phyloP scores from a whole-genome alignment of 768 basidiomycete genomes.

The Leccinum disarticulatum region DNA sequence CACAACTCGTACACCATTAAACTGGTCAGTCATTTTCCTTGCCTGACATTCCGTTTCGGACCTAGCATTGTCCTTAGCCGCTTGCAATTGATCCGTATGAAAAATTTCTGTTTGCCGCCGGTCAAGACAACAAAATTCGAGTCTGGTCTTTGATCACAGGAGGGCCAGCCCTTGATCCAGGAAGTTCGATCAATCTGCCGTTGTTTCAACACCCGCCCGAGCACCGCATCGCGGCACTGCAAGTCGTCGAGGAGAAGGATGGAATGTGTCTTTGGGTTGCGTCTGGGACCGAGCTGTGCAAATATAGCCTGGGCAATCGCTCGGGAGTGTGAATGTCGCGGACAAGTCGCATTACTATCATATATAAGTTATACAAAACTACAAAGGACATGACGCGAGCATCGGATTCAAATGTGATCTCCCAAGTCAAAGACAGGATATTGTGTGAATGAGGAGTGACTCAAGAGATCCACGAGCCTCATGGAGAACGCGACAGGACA shows the following conservation, averaged over 20 bases:
- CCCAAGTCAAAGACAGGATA: neutral
- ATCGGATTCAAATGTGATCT: neutral
- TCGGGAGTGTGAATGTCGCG: neutral
- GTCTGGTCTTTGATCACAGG: conserved; percentile 69
- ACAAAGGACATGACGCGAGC: neutral
- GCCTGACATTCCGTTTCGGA: neutral
- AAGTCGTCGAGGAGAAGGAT: conserved; percentile 43
- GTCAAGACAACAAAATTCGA: conserved; percentile 62
- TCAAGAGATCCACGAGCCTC: conserved; percentile 20
- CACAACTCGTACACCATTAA: conserved; percentile 51
- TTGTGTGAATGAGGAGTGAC: neutral
- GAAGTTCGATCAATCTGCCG: conserved; percentile 13
- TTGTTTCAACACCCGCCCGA: conserved; percentile 37
- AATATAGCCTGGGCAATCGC: conserved; percentile 49
- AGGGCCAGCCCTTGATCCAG: conserved; percentile 25
- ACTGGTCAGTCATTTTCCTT: conserved; percentile 42
- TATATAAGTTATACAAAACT: conserved; percentile 15
- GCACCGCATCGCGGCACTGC: conserved; percentile 46
- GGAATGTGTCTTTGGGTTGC: conserved; percentile 55
- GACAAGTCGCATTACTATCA: conserved; percentile 1
- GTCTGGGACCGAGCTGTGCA: conserved; percentile 44
- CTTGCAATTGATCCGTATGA: conserved; percentile 56
- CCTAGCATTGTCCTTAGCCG: conserved; percentile 45
- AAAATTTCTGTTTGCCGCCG: conserved; percentile 65
- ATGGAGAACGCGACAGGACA: conserved; percentile 23